Conservation (phyloP, 257 asterid genomes). For the Thymus mandschuricus region DNA sequence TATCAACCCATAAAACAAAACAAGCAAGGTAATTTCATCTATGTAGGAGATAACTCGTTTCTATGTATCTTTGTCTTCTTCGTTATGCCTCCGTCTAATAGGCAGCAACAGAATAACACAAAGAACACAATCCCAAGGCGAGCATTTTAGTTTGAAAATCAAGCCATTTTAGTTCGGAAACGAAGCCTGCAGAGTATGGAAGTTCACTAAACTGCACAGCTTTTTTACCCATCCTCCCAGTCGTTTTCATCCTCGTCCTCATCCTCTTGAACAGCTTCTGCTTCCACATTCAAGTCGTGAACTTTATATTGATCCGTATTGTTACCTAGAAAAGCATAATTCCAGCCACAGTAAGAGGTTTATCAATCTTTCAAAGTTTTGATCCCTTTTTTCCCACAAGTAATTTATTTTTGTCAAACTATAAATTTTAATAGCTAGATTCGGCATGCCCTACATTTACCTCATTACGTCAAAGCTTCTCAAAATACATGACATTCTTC, state of each 20-base stretch:
- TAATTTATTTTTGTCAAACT: not conserved
- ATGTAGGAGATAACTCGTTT: not conserved
- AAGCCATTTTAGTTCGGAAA: not conserved
- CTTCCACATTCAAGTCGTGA: slow-evolving; percentile 72
- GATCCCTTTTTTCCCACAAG: not conserved
- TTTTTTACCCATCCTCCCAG: slow-evolving; percentile 78
- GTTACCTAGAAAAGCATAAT: slow-evolving; percentile 38
- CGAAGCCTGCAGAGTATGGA: not conserved
- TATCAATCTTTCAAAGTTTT: not conserved
- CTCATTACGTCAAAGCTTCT: not conserved
- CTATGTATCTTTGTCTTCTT: not conserved
- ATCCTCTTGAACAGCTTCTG: slow-evolving; percentile 61
- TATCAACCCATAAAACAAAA: not conserved
- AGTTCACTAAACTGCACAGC: slow-evolving; percentile 5
- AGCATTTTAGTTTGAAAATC: not conserved
- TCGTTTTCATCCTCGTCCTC: slow-evolving; percentile 71
- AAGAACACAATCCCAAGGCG: not conserved
- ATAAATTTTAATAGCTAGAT: no score
- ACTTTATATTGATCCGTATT: slow-evolving; percentile 53
- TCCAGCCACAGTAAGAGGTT: not conserved
- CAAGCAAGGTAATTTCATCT: slow-evolving; percentile 6
- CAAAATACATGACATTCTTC: not conserved
- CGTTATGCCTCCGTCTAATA: not conserved
- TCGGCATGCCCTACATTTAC: not conserved
- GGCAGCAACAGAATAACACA: not conserved